Base-by-base conservation (phyloP, 2,329 filamentous ascomycete genomes). In the Myriangium duriaei region DNA sequence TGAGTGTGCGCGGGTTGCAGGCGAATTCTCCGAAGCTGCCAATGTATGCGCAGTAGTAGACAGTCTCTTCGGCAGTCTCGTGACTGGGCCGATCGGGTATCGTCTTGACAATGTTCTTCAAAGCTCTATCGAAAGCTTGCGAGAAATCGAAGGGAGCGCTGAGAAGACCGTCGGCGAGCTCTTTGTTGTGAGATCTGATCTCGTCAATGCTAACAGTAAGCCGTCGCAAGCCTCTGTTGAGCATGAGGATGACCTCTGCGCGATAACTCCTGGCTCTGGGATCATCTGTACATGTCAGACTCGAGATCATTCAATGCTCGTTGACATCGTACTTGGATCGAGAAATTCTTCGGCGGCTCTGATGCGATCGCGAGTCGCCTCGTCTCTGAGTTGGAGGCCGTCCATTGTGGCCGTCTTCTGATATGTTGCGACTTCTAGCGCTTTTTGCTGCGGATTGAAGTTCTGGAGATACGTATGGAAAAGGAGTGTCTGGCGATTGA, bases 21-120 rank as follows among this genome's bases (percentile, higher is more conserved):
- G 87, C 74, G 57, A 84, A 91, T 56, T 95, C 79, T 47, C 92
- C 91, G 56, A 98, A 98, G 56, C 85, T 94, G 47, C 91, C 91
- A 39, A 88, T 76, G 65, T 84, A 96, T n/a, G 91, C 91, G 54
- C 91, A 95, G 59, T 98, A 96, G 64, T 94, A 98, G 50, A 71
- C 70, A 30, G 78, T 75, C 56, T 95, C 87, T 18, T 81, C 76
- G 30, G 75, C 72, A 1, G 75, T 78, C 59, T 93, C 84, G 49
- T 80, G 78, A 2, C 79, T 72, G 2, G 84, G 75, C 29, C 82
- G 76, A 51, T 81, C 76, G 9, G 80, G 78, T 19, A 94, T 67
- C 2, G 85, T 81, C 54, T 80, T 74, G 46, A 96, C 79, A 37
- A 95, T 81, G 46, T 91, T 78, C 56, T 91, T 93, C 44, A 98